These are phyloP conservation scores for Salvia splendens DNA, from an alignment of 257 asterid genomes.

Conservation along the genomic window DNA sequence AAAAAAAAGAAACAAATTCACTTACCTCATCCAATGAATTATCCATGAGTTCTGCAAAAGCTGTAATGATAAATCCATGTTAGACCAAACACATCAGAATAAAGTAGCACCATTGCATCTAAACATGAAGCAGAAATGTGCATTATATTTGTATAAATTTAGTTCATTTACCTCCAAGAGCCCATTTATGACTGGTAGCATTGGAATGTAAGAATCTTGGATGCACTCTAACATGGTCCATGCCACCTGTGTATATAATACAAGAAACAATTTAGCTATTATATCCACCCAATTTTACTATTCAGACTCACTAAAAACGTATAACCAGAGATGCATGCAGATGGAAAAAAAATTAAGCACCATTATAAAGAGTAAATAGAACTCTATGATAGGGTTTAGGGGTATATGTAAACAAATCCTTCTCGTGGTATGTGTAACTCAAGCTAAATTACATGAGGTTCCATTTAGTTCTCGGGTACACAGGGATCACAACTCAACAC, in stretches of 20 bases:
- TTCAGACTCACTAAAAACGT: constrained; percentile 6
- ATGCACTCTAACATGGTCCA: constrained; percentile 74
- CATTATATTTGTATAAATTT: neutral
- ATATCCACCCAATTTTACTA: constrained; percentile 14
- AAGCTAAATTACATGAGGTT: neutral
- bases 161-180: constrained; percentile 61
- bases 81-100: constrained; percentile 26
- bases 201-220: constrained; percentile 83
- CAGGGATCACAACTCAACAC: constrained; percentile 15
- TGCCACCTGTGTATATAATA: constrained; percentile 57
- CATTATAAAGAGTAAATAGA: constrained; percentile 8
- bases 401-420: neutral
- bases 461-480: neutral
- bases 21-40: constrained; percentile 82
- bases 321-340: neutral
- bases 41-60: constrained; percentile 88
- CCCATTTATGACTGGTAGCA: constrained; percentile 95
- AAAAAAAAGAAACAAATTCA: constrained; percentile 75
- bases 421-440: constrained; percentile 5
- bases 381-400: neutral
- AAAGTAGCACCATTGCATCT: neutral
- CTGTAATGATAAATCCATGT: constrained; percentile 44
- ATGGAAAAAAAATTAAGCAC: constrained; percentile 7
- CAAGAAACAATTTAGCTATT: constrained; percentile 22
- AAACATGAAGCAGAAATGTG: neutral